Evolutionary conservation across 2,329 filamentous ascomycete genomes (phyloP).

Genomic region (Neonectria magnoliae): DNA sequence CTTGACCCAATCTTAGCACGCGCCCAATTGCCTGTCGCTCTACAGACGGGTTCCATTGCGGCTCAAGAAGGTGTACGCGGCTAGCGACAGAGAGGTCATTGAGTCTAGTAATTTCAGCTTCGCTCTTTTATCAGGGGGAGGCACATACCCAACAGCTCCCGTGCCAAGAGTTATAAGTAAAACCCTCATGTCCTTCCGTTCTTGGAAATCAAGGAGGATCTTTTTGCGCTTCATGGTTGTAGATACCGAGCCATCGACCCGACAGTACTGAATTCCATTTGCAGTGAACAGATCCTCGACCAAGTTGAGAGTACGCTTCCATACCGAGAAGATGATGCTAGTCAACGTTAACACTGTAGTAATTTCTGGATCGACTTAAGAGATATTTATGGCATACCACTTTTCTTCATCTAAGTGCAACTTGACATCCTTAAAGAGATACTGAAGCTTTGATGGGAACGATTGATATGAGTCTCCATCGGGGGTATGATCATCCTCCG

Average conservation of each 20-base stretch:
- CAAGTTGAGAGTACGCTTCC: not conserved
- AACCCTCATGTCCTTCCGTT: not conserved
- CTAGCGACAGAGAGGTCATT: not conserved
- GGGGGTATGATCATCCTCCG: not conserved
- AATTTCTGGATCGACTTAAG: too few species aligned
- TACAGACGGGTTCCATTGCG: not conserved
- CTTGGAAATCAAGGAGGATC: not conserved
- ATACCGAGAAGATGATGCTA: not conserved
- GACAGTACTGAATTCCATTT: not conserved
- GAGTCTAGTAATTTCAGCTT: not conserved
- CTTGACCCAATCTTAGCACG: not conserved
- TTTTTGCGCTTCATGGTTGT: not conserved
- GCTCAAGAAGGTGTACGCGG: not conserved
- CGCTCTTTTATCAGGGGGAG: too few species aligned
- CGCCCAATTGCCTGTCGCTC: not conserved
- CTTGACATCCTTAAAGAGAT: not conserved
- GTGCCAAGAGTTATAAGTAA: not conserved
- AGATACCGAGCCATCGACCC: not conserved
- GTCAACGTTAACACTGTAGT: not conserved
- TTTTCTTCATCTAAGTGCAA: not conserved
- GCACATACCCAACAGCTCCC: not conserved
- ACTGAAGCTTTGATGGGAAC: not conserved
- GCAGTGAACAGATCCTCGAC: not conserved
- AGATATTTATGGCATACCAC: not conserved
- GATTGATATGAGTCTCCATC: not conserved